A percentile compares a stretch with the other conserved stretches of the same genome.
phyloP scores from a whole-genome alignment of 768 basidiomycete genomes.

The Termitomyces titanicus region DNA sequence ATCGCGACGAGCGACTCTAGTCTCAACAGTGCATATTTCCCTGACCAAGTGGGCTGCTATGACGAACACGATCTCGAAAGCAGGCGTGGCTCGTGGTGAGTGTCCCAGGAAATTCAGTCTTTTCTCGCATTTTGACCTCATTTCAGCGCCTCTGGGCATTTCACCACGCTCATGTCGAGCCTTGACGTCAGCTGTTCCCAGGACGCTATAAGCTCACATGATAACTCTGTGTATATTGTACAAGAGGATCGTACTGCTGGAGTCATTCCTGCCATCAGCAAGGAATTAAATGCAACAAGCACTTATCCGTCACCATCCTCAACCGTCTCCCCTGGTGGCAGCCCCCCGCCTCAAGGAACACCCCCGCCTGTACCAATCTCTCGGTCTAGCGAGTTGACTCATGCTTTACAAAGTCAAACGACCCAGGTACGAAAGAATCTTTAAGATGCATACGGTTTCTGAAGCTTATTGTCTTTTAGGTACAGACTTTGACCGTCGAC shows the following conservation, averaged over 20 bases:
- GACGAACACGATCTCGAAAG: constrained; percentile 21
- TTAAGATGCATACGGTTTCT: background rate
- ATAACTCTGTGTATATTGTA: constrained; percentile 18
- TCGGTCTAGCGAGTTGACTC: constrained; percentile 31
- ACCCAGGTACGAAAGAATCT: constrained; percentile 19
- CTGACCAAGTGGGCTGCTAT: constrained; percentile 39
- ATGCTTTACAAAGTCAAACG: constrained; percentile 28
- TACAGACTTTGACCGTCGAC: background rate
- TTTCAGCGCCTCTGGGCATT: constrained; percentile 32
- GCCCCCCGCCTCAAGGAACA: constrained; percentile 22
- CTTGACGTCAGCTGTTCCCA: constrained; percentile 34
- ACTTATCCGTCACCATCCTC: constrained; percentile 39
- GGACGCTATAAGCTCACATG: constrained; percentile 11
- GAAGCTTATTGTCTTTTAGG: background rate
- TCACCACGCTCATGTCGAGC: constrained; percentile 38
- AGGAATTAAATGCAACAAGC: constrained; percentile 6
- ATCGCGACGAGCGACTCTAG: constrained; percentile 59
- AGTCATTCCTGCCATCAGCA: constrained; percentile 5
- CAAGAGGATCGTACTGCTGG: constrained; percentile 21
- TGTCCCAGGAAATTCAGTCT: constrained; percentile 16
- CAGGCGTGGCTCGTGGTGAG: constrained; percentile 41
- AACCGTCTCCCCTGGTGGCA: constrained; percentile 38
- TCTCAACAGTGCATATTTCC: constrained; percentile 45
- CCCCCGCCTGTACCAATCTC: constrained; percentile 24
- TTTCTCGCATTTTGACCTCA: constrained; percentile 7